Evolutionary conservation across 23 red algal genomes (phyloP), one percentile per base, ranked within the genome.

Genomic region (Gracilaria gracilis): DNA sequence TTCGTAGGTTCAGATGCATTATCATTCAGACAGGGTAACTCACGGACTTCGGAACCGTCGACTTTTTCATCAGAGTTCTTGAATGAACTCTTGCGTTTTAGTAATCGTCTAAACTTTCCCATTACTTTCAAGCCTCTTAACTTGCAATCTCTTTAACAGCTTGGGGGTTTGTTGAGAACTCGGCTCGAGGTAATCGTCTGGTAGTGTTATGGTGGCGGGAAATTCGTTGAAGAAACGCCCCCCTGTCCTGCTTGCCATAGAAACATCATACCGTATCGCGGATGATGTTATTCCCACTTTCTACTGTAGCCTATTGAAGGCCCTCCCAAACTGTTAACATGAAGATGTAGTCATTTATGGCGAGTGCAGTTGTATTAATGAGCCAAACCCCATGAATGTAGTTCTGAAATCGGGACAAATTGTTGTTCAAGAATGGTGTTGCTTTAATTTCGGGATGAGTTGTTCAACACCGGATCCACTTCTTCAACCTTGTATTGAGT

Each of bases 41-140:
- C 51, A 55, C 16, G 8, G 51, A 1, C 9, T 55, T 55, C 51
- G 11, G 16, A 20, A 55, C 51, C 23, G 2, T 62, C 59, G 59
- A 29, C 27, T 29, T 62, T 7, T 5, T 31, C 33, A 42, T 7
- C 67, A 1, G 36, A 1, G 12, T 23, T 44, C 21, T 73, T 37
- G 21, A n/a, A 73, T 29, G 67, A 40, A 73, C 44, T 0, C 24
- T 44, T 73, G 20, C 67, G 31, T 73, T 73, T 73, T n/a, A 73
- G 28, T 40, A 73, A 44, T 73, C 67, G 35, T 21, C 44, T 73
- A 20, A 73, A 73, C 28, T 44, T 73, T 16, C 67, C 67, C 67
- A 73, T 73, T 62, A 5, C 2, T 1, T 55, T 15, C 51, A 55
- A 15, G 2, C 17, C 19, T 15, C 17, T 20, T 20, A 55, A 55